Percentiles rank a stretch among this genome's conserved stretches.
Evolutionary conservation across 768 basidiomycete species (phyloP).

Genomic region (Hygrophorus russula): DNA sequence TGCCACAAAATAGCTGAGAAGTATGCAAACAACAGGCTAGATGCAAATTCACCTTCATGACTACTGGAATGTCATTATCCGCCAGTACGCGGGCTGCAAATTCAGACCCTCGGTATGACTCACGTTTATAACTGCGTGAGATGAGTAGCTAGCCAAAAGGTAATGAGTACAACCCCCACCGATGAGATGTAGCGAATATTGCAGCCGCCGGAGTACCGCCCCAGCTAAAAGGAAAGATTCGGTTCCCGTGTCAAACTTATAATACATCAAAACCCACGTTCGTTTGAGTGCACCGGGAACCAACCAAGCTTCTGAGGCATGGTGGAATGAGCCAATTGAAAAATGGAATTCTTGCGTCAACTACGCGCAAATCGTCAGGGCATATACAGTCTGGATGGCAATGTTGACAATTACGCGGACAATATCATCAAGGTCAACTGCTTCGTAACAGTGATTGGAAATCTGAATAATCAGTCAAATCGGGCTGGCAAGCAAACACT

Average conservation of each 20-base stretch:
- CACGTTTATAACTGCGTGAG: constrained; percentile 29
- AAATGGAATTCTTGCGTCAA: constrained; percentile 89
- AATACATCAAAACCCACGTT: constrained; percentile 31
- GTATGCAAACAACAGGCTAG: neutral
- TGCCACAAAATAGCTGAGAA: constrained; percentile 11
- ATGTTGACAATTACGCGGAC: constrained; percentile 41
- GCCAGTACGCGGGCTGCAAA: constrained; percentile 70
- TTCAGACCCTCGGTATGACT: constrained; percentile 60
- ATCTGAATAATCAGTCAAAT: constrained; percentile 24
- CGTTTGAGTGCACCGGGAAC: constrained; percentile 73
- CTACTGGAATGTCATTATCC: constrained; percentile 59
- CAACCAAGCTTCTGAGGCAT: constrained; percentile 87
- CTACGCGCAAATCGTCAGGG: constrained; percentile 20
- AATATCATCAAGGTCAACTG: constrained; percentile 60
- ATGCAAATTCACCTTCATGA: constrained; percentile 54
- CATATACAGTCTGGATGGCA: neutral
- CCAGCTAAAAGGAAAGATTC: constrained; percentile 18
- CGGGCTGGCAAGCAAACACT: neutral
- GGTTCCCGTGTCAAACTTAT: constrained; percentile 2
- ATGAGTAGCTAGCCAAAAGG: neutral
- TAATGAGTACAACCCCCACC: constrained; percentile 18
- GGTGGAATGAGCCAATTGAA: constrained; percentile 71
- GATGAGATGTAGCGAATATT: constrained; percentile 69
- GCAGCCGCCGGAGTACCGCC: constrained; percentile 61
- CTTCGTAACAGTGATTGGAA: constrained; percentile 60